Evolutionary conservation across 768 basidiomycete species (phyloP), one percentile per base, ranked within the genome.

Genomic region (Sporobolomyces roseus): DNA sequence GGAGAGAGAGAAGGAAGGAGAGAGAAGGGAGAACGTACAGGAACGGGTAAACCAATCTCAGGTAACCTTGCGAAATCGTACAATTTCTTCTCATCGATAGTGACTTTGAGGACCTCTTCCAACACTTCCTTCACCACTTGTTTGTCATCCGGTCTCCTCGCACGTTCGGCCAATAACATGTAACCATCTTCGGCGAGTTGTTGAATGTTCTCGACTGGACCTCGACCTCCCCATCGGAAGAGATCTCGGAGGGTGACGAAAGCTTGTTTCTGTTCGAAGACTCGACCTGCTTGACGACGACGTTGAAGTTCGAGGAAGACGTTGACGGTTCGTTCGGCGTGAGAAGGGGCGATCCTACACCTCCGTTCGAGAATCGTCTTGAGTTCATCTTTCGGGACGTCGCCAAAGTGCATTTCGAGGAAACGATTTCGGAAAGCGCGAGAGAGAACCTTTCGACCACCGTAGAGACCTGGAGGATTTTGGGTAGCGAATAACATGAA

Each of bases 401-500:
- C 94, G 61, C 91, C 88, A 76, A 97, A 98, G 77, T 97, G 93
- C 27, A 98, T 90, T 78, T 99, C 96, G 23, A 99, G 84, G 79
- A 98, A 98, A 9, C 96, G 89, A 79, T 93, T 96, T 35, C 96
- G 85, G 81, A 99, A 97, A 1, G 96, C 96, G 13, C 96, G 85
- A 4, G 94, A 98, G 16, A 98, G 80, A 12, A 94, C 84, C 76
- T 99, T 99, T 72, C 96, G 84, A 9, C 96, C 96, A 3, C 88
- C 94, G 77, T 98, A 98, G 30, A 97, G 78, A 4, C 94, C 94
- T 0, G 94, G 90, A 25, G 96, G 96, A 78, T 99, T 98, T 78
- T 98, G 96, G 0, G 96, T 97, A 5, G 94, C 93, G 77, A 99
- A 99, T 13, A 99, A 84, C 87, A 97, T 91, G 81, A 98, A 99